Percentiles rank a stretch among this genome's conserved stretches.
These are phyloP conservation scores for Rhipidocladum racemiflorum DNA, from an alignment of 176 grass and related monocot genomes.

Conservation along the genomic window DNA sequence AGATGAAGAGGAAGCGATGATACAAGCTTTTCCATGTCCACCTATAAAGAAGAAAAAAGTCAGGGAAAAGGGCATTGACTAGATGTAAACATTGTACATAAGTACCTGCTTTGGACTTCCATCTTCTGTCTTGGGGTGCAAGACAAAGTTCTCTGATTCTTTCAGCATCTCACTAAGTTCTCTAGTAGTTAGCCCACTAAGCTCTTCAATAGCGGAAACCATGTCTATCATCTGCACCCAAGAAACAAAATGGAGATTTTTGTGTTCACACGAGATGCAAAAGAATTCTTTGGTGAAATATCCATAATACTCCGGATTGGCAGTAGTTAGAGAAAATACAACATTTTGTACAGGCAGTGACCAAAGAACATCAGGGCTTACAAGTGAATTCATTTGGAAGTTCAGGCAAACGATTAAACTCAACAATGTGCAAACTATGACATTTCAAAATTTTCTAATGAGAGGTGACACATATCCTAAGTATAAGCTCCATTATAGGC, in stretches of 20 bases:
- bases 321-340: neutral
- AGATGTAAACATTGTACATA: conserved; percentile 23
- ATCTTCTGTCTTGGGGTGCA: conserved; percentile 57
- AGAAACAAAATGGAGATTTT: neutral
- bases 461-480: neutral
- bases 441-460: neutral
- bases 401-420: neutral
- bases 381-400: neutral
- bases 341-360: neutral
- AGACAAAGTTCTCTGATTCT: conserved; percentile 72
- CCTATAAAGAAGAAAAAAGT: conserved; percentile 41
- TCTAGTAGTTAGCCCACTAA: conserved; percentile 61
- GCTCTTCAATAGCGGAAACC: conserved; percentile 58
- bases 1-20: conserved; percentile 75
- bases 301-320: neutral
- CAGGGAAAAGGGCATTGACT: neutral
- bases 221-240: conserved; percentile 69
- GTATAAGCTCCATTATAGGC: neutral
- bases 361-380: neutral
- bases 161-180: conserved; percentile 74
- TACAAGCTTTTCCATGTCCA: conserved; percentile 86
- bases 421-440: neutral
- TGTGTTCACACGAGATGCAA: conserved; percentile 7
- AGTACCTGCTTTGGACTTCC: conserved; percentile 57
- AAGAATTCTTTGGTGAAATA: neutral